Percentiles rank a stretch among this genome's conserved stretches.
Evolutionary conservation across 306 rosid genomes (phyloP).

Genomic region (Morella rubra): DNA sequence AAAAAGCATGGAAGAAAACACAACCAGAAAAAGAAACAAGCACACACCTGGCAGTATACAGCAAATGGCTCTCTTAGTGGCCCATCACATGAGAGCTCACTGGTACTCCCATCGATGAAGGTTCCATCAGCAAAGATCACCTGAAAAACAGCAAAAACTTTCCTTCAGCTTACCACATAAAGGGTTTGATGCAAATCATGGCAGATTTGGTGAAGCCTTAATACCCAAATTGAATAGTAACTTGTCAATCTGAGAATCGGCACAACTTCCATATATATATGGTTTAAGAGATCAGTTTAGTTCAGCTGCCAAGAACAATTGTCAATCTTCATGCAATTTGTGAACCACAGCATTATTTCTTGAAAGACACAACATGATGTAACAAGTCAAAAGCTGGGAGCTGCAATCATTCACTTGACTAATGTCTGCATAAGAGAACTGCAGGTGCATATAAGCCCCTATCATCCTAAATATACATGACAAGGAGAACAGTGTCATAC

Average conservation of each 20-base stretch:
- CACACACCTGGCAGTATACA: constrained; percentile 80
- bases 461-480: no score
- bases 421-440: neutral
- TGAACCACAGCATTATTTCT: neutral
- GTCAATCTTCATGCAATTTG: neutral
- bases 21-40: neutral
- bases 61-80: constrained; percentile 88
- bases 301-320: neutral
- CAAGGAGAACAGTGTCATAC: neutral
- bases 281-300: neutral
- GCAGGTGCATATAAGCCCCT: neutral
- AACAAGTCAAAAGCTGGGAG: neutral
- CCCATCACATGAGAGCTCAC: constrained; percentile 98
- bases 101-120: constrained; percentile 90
- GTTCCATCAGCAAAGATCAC: constrained; percentile 98
- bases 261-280: neutral
- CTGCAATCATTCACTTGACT: neutral
- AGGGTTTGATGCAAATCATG: neutral
- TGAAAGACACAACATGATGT: neutral
- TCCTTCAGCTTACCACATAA: neutral
- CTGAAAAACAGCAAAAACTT: constrained; percentile 41
- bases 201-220: neutral
- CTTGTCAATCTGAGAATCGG: neutral
- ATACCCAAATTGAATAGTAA: neutral
- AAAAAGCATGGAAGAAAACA: neutral